phyloP scores from a whole-genome alignment of 768 basidiomycete genomes.

The Tephrocybe sp. region DNA sequence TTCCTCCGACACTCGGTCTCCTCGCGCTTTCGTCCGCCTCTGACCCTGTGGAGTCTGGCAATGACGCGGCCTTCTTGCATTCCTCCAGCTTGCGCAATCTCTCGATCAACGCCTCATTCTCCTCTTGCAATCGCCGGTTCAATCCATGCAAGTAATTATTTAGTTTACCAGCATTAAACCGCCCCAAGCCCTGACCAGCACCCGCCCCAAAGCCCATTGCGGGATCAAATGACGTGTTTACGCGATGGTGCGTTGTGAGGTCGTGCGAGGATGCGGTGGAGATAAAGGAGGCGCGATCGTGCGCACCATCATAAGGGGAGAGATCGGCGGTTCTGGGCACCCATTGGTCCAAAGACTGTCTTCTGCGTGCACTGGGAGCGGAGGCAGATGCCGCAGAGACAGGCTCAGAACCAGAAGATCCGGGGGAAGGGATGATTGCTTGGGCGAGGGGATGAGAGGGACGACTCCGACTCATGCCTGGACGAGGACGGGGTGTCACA shows the following conservation, averaged over 20 bases:
- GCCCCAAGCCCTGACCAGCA: constrained; percentile 63
- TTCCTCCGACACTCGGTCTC: constrained; percentile 36
- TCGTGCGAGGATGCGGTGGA: constrained; percentile 89
- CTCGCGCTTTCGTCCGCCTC: constrained; percentile 24
- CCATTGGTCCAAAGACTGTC: constrained; percentile 20
- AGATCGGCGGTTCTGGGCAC: constrained; percentile 30
- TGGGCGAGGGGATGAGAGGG: constrained; percentile 69
- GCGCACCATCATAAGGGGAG: constrained; percentile 46
- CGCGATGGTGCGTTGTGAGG: constrained; percentile 73
- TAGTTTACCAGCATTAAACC: constrained; percentile 83
- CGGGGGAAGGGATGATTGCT: constrained; percentile 39
- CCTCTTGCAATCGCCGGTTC: constrained; percentile 79
- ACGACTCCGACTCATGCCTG: constrained; percentile 29
- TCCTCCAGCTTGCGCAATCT: constrained; percentile 55
- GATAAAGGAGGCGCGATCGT: constrained; percentile 65
- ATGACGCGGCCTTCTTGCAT: constrained; percentile 32
- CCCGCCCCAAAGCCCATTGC: constrained; percentile 70
- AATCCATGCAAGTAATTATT: constrained; percentile 85
- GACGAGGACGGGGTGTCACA: constrained; percentile 59
- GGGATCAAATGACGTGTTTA: constrained; percentile 88
- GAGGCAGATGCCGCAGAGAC: constrained; percentile 22
- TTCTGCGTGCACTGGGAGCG: constrained; percentile 15
- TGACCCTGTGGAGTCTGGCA: constrained; percentile 23
- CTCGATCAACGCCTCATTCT: constrained; percentile 68
- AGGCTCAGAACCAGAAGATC: constrained; percentile 34